Base-by-base conservation (phyloP, 2,329 filamentous ascomycete species). In the Paecilomyces fulvus region DNA sequence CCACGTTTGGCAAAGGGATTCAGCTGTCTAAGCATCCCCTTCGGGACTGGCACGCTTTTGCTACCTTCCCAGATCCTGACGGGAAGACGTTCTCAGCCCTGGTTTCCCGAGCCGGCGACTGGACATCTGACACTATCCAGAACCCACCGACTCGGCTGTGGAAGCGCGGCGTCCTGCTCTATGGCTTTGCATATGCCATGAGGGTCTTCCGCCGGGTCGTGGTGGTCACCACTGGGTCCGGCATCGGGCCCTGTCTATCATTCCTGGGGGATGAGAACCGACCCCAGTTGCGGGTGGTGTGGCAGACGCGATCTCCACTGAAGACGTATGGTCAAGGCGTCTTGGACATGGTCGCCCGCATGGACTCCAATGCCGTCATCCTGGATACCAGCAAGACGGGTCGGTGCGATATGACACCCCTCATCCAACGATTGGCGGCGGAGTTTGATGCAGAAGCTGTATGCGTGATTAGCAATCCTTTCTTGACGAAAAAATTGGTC, bases 1-100 rank as follows among this genome's bases (percentile, higher is more conserved):
- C 84, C 8, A 77, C 80, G 54, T 77, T 80, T 56, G 79, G 82
- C 59, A 79, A 80, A 56, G 80, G 79, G 50, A 76, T 83, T 54
- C 82, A 86, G 46, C 72, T 90, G 23, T 82, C 86, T 2, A 79
- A 80, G 54, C 77, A 78, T 8, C 87, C 87, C 0, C 75, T 90
- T 43, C 72, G 79, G 8, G 88, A 92, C 70, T 89, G 86, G 79
- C 88, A 92, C 72, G 82, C 84, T 0, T 92, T 92, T 66, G 88
- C 88, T 49, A 86, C 85, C 1, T 88, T 91, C 58, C 84, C 87
- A 1, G 79, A 83, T 58, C 77, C 81, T 2, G 67, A 76, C 56
- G 72, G 77, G 37, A 75, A 75, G 54, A 84, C 82, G 12, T 89
- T 86, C 72, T 89, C 85, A 0, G 76, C 88, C 30, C 75, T 91